phyloP scores from a whole-genome alignment of 192 early-diverging fungal species.

The Geosiphon pyriformis region DNA sequence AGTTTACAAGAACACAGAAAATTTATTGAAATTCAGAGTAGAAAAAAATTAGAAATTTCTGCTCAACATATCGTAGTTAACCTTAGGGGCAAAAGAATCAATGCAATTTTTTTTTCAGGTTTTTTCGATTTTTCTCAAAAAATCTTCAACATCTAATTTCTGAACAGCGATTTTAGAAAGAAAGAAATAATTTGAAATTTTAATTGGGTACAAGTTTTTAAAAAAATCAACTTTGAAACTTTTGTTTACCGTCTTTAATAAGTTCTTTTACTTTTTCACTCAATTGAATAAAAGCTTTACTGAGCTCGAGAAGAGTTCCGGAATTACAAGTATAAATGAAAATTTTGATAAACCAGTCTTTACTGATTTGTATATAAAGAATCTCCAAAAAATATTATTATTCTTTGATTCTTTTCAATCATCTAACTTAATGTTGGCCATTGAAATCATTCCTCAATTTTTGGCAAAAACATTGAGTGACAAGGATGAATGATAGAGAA shows the following conservation, averaged over 20 bases:
- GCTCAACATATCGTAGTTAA: constrained; percentile 29
- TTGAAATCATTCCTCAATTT: background rate
- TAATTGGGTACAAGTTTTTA: background rate
- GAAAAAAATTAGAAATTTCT: constrained; percentile 24
- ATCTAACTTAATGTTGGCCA: constrained; percentile 36
- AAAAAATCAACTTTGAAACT: constrained; percentile 9
- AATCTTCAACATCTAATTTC: background rate
- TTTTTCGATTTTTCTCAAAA: background rate
- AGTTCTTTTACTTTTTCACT: constrained; percentile 1
- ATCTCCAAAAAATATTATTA: constrained; percentile 34
- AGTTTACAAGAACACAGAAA: constrained; percentile 33
- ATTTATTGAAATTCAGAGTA: constrained; percentile 33
- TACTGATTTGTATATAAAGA: constrained; percentile 27
- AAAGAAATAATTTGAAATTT: background rate
- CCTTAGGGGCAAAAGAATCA: constrained; percentile 23
- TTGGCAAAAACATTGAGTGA: constrained; percentile 23
- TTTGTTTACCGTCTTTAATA: constrained; percentile 21
- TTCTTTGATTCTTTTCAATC: constrained; percentile 33
- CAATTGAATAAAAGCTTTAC: constrained; percentile 27
- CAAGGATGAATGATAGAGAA: constrained; percentile 28
- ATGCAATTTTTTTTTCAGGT: constrained; percentile 23
- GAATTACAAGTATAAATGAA: constrained; percentile 25
- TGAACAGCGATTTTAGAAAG: background rate
- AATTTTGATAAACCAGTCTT: constrained; percentile 28
- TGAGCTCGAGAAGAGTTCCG: constrained; percentile 20